Conservation (phyloP, 441 rosid genomes). For the Gossypium gossypioides region DNA sequence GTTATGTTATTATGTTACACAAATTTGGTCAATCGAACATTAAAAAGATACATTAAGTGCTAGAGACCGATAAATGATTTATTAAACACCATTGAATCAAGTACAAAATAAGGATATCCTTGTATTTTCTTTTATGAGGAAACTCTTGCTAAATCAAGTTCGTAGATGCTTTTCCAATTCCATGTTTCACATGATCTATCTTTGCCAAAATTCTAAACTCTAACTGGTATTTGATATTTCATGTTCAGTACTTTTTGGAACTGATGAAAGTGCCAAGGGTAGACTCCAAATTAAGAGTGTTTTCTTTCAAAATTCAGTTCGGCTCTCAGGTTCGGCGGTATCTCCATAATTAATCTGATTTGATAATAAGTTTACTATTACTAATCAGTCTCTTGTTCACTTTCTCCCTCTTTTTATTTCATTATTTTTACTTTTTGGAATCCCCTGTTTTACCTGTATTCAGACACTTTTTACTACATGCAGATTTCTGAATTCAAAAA, state of each 20-base stretch:
- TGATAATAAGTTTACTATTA: conserved; percentile 12
- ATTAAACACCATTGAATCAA: not conserved
- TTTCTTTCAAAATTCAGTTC: conserved; percentile 92
- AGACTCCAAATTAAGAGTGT: conserved; percentile 87
- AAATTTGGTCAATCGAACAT: not conserved
- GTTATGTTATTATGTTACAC: not conserved
- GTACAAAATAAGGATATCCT: not conserved
- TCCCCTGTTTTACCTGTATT: not conserved
- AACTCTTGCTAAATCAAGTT: not conserved
- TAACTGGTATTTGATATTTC: not conserved
- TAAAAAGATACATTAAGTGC: not conserved
- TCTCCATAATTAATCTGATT: conserved; percentile 30
- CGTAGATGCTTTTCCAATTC: not conserved
- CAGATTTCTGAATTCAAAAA: conserved; percentile 80
- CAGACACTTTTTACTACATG: conserved; percentile 14
- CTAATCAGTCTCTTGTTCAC: not conserved
- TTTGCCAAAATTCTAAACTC: not conserved
- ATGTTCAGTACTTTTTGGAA: conserved; percentile 76
- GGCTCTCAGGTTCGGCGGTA: conserved; percentile 77
- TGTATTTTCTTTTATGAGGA: not conserved
- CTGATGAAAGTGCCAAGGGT: conserved; percentile 97
- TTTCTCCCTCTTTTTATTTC: not conserved
- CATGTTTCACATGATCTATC: not conserved
- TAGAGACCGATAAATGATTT: not conserved
- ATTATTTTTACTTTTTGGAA: not conserved